Percentiles rank a stretch among this genome's conserved stretches.
Conservation (phyloP, 2,329 filamentous ascomycete genomes). For the Drechmeria coniospora region DNA sequence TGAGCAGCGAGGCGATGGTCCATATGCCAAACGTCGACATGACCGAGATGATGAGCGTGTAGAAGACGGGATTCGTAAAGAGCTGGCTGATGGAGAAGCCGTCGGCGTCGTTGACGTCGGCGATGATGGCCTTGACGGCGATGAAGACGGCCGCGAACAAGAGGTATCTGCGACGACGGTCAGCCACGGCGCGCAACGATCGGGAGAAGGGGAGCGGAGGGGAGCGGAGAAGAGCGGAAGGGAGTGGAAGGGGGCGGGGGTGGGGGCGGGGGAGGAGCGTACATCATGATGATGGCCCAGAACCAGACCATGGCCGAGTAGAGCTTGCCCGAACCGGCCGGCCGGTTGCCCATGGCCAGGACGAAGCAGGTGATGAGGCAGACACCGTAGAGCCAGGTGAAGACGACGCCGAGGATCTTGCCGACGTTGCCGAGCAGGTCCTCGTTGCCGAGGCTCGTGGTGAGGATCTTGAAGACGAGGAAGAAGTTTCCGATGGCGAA, state of each 20-base stretch:
- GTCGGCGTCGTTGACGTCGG: slow-evolving; percentile 42
- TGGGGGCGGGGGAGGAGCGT: slow-evolving; percentile 19
- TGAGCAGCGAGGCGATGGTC: slow-evolving; percentile 79
- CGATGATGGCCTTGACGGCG: slow-evolving; percentile 70
- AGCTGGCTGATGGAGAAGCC: slow-evolving; percentile 57
- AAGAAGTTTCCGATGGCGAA: slow-evolving; percentile 99
- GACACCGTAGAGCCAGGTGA: slow-evolving; percentile 91
- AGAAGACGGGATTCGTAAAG: slow-evolving; percentile 79
- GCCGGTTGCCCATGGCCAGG: slow-evolving; percentile 82
- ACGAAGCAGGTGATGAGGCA: slow-evolving; percentile 92
- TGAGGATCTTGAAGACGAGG: slow-evolving; percentile 94
- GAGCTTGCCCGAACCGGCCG: slow-evolving; percentile 80
- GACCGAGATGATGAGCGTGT: slow-evolving; percentile 84
- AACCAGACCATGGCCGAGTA: slow-evolving; percentile 98
- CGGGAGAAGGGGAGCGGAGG: too few species aligned
- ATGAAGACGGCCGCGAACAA: slow-evolving; percentile 94
- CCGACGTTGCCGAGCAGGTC: slow-evolving; percentile 63
- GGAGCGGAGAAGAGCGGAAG: too few species aligned
- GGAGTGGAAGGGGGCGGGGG: background rate
- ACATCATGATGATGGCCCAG: slow-evolving; percentile 91
- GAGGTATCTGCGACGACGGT: slow-evolving; percentile 47
- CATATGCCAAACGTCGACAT: slow-evolving; percentile 87
- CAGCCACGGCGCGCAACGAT: slow-evolving; percentile 9
- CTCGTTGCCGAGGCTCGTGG: slow-evolving; percentile 58
- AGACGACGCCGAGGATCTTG: slow-evolving; percentile 69